Base-by-base conservation (phyloP, 176 grass and related monocot genomes). In the Typha latifolia region DNA sequence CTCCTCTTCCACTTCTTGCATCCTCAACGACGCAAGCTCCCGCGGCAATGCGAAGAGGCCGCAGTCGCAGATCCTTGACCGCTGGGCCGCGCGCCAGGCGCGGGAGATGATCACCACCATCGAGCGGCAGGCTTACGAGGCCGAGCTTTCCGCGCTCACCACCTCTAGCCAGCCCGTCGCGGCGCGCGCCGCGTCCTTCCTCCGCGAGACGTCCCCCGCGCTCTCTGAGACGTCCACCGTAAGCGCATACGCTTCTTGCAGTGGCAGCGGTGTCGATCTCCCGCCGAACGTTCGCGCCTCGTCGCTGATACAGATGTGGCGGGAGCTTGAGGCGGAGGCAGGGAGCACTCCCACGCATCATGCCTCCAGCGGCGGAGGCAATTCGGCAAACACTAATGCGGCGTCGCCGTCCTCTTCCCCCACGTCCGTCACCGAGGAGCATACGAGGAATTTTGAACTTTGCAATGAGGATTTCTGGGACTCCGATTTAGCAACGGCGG, bases 271-370 rank as follows among this genome's bases (percentile, higher is more conserved):
- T 2, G 31, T 63, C 61, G 74, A 95, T 5, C 65, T 79, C 18
- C 82, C 75, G 0, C 76, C 76, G 18, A 90, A 79, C 8, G 85
- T 85, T n/a, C 89, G 94, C 0, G 89, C 94, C 6, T 92, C 94
- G 0, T 97, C 94, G 61, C 73, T 97, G 61, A 97, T 97, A 51
- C 94, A 97, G 76, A 90, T 85, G 37, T 97, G 94, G 94, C 77
- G 94, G 72, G 94, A 90, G 77, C 69, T 97, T 57, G 94, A 97
- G 85, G 85, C 73, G 8, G 73, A 75, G 73, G 73, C 85, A 7
- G 81, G 77, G 26, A 70, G 72, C 0, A 75, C 81, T 10, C 32
- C 20, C 59, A 76, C 78, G 19, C 78, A 75, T 21, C 81, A 78
- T 51, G 31, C 72, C 1, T 6, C 47, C 12, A 14, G 43, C 0